These are phyloP conservation scores for Hemisphaericaspora xylanilytica DNA, from an alignment of 1,139 yeast species.

Conservation along the genomic window DNA sequence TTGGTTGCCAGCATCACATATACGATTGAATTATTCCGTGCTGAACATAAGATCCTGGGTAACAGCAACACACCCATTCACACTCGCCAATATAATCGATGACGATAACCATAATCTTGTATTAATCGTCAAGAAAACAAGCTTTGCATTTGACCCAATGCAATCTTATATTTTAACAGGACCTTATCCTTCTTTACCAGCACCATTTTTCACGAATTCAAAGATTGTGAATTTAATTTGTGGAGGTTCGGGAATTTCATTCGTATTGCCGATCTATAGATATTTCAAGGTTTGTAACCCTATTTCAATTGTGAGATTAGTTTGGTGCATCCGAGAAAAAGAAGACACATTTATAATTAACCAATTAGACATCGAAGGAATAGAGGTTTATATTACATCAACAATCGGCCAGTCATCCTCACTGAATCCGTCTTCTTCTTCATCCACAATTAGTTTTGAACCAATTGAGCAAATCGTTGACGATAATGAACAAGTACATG, in stretches of 20 bases:
- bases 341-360: conserved; percentile 18
- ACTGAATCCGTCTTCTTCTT: neutral
- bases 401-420: conserved; percentile 7
- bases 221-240: conserved; percentile 60
- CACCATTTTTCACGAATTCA: conserved; percentile 36
- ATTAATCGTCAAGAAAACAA: conserved; percentile 23
- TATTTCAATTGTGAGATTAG: conserved; percentile 19
- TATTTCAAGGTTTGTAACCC: conserved; percentile 25
- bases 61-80: conserved; percentile 42
- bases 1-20: conserved; percentile 37
- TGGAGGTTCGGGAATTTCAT: conserved; percentile 87
- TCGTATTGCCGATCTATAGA: conserved; percentile 60
- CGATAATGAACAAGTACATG: conserved; percentile 14
- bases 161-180: conserved; percentile 23
- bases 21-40: conserved; percentile 26
- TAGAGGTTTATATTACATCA: conserved; percentile 19
- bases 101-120: conserved; percentile 18
- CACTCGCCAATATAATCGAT: conserved; percentile 21
- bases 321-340: conserved; percentile 53
- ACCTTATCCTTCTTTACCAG: conserved; percentile 30
- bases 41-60: conserved; percentile 23
- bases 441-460: conserved; percentile 9
- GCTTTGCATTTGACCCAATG: conserved; percentile 18
- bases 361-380: conserved; percentile 18
- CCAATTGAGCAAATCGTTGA: conserved; percentile 12